Evolutionary conservation across 2,329 filamentous ascomycete genomes (phyloP).

Genomic region (Exophiala sp.): DNA sequence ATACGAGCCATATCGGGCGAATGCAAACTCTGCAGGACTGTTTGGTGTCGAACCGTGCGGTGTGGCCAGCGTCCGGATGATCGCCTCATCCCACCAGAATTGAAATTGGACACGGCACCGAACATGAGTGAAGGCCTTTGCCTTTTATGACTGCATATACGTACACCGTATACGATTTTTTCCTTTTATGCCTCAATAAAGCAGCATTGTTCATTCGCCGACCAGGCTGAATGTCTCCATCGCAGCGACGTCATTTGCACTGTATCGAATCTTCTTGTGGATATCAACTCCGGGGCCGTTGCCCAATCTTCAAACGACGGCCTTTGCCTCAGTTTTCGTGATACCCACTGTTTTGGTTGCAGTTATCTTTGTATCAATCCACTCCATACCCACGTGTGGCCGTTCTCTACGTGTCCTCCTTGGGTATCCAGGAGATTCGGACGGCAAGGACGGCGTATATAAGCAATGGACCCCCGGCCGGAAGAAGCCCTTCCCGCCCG

Average conservation of each 20-base stretch:
- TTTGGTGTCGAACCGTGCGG: no score
- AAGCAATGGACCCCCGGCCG: neutral
- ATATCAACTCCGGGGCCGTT: neutral
- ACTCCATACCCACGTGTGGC: slow-evolving; percentile 21
- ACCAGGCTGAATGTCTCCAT: slow-evolving; percentile 1
- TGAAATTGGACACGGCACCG: no score
- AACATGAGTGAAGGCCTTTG: no score
- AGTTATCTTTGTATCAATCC: slow-evolving; percentile 14
- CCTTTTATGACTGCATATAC: no score
- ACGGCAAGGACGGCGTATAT: slow-evolving; percentile 2
- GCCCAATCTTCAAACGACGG: slow-evolving; percentile 8
- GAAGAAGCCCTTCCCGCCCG: neutral
- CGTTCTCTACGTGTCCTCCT: neutral
- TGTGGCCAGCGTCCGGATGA: no score
- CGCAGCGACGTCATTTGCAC: slow-evolving; percentile 18
- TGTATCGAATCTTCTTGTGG: slow-evolving; percentile 2
- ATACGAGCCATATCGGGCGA: no score
- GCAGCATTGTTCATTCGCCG: slow-evolving; percentile 5
- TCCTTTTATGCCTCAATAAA: neutral
- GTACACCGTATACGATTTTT: neutral
- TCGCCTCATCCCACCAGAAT: no score
- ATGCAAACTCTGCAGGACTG: no score
- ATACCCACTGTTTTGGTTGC: slow-evolving; percentile 21
- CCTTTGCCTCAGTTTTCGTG: slow-evolving; percentile 18
- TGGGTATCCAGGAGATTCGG: neutral